Conservation (phyloP, 805 yeast genomes). For the Ogataea allantospora region DNA sequence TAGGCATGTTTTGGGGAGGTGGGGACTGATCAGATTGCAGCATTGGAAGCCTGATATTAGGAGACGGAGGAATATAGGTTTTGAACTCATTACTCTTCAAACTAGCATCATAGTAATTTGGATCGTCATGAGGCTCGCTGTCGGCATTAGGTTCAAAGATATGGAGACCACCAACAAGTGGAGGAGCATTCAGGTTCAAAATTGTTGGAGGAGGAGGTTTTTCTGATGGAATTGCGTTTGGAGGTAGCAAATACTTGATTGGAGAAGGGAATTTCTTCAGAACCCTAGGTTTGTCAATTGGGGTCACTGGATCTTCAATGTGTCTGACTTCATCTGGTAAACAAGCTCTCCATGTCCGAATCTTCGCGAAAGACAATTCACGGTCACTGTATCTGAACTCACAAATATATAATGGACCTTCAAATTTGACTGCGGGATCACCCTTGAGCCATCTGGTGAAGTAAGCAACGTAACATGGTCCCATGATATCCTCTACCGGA, state of each 20-base stretch:
- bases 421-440: slow-evolving; percentile 77
- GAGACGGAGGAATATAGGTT: slow-evolving; percentile 32
- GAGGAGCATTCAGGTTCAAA: slow-evolving; percentile 87
- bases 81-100: slow-evolving; percentile 28
- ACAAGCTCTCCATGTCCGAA: slow-evolving; percentile 98
- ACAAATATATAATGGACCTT: slow-evolving; percentile 87
- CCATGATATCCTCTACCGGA: slow-evolving; percentile 79
- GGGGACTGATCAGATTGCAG: slow-evolving; percentile 18
- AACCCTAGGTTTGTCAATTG: slow-evolving; percentile 61
- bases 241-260: slow-evolving; percentile 69
- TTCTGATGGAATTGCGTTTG: slow-evolving; percentile 69
- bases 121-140: slow-evolving; percentile 53
- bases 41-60: slow-evolving; percentile 27
- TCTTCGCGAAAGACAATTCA: slow-evolving; percentile 87
- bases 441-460: slow-evolving; percentile 94
- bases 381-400: slow-evolving; percentile 92
- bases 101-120: slow-evolving; percentile 50
- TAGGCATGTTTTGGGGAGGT: slow-evolving; percentile 17
- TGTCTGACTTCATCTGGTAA: slow-evolving; percentile 94
- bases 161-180: slow-evolving; percentile 90
- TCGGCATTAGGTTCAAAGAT: slow-evolving; percentile 68
- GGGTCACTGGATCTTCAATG: slow-evolving; percentile 74
- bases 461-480: slow-evolving; percentile 92
- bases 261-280: slow-evolving; percentile 83
- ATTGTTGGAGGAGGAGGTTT: slow-evolving; percentile 79